Base-by-base conservation (phyloP, 192 early-diverging fungal genomes). In the Backusella luteola region DNA sequence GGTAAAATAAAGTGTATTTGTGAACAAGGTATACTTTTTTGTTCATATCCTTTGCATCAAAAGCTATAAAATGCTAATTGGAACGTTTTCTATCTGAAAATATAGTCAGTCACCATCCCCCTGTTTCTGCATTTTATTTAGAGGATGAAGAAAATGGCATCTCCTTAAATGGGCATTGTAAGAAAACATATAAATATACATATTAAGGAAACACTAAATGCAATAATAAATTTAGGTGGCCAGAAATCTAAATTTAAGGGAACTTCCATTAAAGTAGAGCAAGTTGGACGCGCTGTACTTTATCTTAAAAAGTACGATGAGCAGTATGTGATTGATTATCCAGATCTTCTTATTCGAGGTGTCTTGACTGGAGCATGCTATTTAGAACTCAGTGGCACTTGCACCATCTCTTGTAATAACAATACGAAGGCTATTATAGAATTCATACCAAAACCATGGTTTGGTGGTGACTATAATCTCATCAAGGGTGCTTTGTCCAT, bases 21-120 rank as follows among this genome's bases (percentile, higher is more conserved):
- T 70, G 91, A 93, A 78, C 91, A 93, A 76, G 79, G 79, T 73
- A 76, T 32, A 21, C 8, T 59, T 26, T 59, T 26, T 6, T 56
- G 6, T 26, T 59, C 8, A 23, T 59, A 6, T 49, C 8, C 21
- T 59, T 17, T 49, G 19, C 6, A 49, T 6, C 6, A 67, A 66
- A 14, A 66, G 26, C 3, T 66, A 66, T 32, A 66, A 66, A 23
- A 32, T 66, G 8, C 32, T 67, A 35, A 34, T 6, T 35, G n/a
- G 32, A 35, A 1, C 32, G 32, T 26, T 17, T 35, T 35, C 36
- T 6, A 67, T 1, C 32, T 23, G 29, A 34, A 41, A 29, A 71
- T 76, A 39, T 38, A 80, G 92, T 91, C 19, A 89, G 87, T 49
- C 92, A 93, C 74, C 92, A 93, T 80, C 92, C 92, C 23, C 92